Conservation (phyloP, 306 rosid genomes). For the Citrullus mucosospermus region DNA sequence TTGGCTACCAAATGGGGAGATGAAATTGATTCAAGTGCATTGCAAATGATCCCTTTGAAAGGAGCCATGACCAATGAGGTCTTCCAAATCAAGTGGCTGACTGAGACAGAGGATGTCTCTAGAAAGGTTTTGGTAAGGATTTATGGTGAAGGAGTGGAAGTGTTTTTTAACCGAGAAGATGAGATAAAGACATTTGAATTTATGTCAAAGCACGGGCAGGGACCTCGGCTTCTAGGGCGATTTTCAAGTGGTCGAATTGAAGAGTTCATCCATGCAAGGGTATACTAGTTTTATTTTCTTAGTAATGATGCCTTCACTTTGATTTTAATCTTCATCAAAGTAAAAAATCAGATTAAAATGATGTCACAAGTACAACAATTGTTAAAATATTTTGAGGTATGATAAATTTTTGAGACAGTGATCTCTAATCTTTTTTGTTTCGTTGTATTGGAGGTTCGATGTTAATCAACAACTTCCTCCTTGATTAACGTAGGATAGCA, state of each 20-base stretch:
- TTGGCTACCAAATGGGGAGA: constrained; percentile 69
- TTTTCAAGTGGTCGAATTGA: constrained; percentile 74
- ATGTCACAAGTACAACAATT: background rate
- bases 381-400: background rate
- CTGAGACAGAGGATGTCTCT: constrained; percentile 32
- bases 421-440: background rate
- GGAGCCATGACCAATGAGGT: constrained; percentile 92
- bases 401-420: background rate
- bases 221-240: constrained; percentile 66
- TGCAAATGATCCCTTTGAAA: constrained; percentile 64
- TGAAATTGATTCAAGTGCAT: constrained; percentile 38
- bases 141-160: constrained; percentile 71
- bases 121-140: constrained; percentile 68
- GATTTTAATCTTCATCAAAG: background rate
- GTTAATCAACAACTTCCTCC: background rate
- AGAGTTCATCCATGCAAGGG: constrained; percentile 85
- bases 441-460: background rate
- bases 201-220: constrained; percentile 74
- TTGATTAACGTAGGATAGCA: background rate
- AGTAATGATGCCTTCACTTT: background rate
- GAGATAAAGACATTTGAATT: constrained; percentile 61
- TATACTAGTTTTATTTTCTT: constrained; percentile 8
- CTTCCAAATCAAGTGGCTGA: constrained; percentile 76
- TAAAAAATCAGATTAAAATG: background rate
- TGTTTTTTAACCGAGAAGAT: constrained; percentile 53